Base-by-base conservation (phyloP, 2,329 filamentous ascomycete genomes). In the Ceratocystis variospora region DNA sequence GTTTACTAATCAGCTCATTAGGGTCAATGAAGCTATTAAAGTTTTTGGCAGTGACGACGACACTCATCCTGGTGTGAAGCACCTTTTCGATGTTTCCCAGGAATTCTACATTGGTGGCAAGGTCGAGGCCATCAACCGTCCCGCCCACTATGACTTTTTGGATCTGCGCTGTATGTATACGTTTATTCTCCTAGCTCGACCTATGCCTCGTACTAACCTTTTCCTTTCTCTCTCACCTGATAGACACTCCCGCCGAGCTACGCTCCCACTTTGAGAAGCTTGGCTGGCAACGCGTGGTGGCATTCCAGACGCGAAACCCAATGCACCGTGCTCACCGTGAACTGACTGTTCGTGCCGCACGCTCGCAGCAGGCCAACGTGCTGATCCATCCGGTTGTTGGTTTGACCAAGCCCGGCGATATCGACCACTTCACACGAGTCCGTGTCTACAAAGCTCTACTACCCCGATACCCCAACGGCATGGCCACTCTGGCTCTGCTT, bases 241-340 rank as follows among this genome's bases (percentile, higher is more conserved):
- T 63, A 91, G 88, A 93, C 79, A 95, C 94, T 10, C 94, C 94
- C 70, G 87, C 94, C 62, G 94, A 99, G 80, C 83, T 99, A 73
- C 90, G 94, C 73, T 81, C 90, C 70, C 93, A 97, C 82, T 99
- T 99, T 75, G 94, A 97, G 83, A 99, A 99, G 85, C 90, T 99
- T 72, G 94, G 94, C 79, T 99, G 94, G 94, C 87, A 89, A 77
- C 87, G 88, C 77, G 93, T 99, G 72, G 94, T 99, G 70, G 94
- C 94, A 74, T 99, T 99, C 88, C 94, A 99, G 83, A 99, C 94
- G 70, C 83, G 92, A 77, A 99, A 99, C 80, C 94, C 94, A 72
- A 99, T 99, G 94, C 94, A 99, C 82, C 89, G 94, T 74, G 94
- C 94, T 76, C 94, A 99, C 79, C 86, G 94, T 79, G 94, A 99